Conservation (phyloP, 2,329 filamentous ascomycete species). For the Verticillium klebahnii region DNA sequence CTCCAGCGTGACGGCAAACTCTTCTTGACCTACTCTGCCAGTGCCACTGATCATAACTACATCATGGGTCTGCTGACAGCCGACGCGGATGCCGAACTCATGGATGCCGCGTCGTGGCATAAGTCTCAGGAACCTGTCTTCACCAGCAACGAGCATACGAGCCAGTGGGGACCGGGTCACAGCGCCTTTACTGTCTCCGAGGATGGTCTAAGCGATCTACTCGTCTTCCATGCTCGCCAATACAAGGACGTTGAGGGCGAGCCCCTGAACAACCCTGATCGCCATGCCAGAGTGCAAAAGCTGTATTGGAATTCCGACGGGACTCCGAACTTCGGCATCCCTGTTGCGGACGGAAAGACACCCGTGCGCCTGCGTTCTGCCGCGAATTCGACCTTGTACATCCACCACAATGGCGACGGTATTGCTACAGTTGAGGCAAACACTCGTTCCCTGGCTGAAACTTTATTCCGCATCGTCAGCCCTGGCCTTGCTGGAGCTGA, state of each 20-base stretch:
- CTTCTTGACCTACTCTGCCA: conserved; percentile 15
- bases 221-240: conserved; percentile 20
- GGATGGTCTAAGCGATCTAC: conserved; percentile 20
- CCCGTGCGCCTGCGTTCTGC: conserved; percentile 15
- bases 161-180: conserved; percentile 23
- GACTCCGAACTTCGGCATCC: conserved; percentile 23
- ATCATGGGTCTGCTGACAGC: conserved; percentile 21
- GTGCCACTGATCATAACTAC: conserved; percentile 21
- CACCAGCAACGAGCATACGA: conserved; percentile 18
- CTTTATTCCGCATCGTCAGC: conserved; percentile 17
- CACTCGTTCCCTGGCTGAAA: conserved; percentile 11
- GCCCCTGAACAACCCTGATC: conserved; percentile 18
- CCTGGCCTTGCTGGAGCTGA: conserved; percentile 15
- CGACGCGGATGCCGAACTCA: conserved; percentile 13
- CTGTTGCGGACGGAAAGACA: conserved; percentile 16
- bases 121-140: conserved; percentile 21
- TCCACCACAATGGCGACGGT: conserved; percentile 7
- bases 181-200: conserved; percentile 23
- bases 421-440: background rate
- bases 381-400: conserved; percentile 8
- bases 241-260: conserved; percentile 23
- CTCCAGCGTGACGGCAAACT: conserved; percentile 12
- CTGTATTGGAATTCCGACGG: conserved; percentile 23
- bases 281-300: conserved; percentile 23
- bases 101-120: conserved; percentile 18